Conservation (phyloP, 2,329 filamentous ascomycete species). For the Botrytis galanthina region DNA sequence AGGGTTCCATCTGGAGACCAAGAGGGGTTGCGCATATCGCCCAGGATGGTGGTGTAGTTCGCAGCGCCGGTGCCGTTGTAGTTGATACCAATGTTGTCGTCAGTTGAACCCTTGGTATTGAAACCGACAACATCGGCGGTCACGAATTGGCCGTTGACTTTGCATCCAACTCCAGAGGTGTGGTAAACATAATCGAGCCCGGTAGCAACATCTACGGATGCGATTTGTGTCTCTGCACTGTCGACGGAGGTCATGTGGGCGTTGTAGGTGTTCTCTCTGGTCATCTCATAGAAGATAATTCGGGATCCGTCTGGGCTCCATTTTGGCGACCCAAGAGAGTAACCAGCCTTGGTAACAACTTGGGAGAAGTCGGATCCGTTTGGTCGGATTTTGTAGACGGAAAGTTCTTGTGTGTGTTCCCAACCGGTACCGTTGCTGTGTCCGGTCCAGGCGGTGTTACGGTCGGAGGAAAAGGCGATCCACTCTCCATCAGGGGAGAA, state of each 20-base stretch:
- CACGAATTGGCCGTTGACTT: constrained; percentile 25
- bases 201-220: constrained; percentile 43
- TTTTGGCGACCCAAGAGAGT: constrained; percentile 42
- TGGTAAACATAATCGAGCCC: constrained; percentile 38
- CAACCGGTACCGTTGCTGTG: constrained; percentile 43
- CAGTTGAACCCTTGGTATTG: constrained; percentile 22
- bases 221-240: constrained; percentile 36
- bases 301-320: constrained; percentile 42
- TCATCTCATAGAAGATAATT: constrained; percentile 44
- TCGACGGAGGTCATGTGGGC: constrained; percentile 39
- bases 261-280: constrained; percentile 41
- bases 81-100: constrained; percentile 23
- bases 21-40: constrained; percentile 25
- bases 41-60: constrained; percentile 19
- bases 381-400: constrained; percentile 43
- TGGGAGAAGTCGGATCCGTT: constrained; percentile 42
- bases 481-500: constrained; percentile 45
- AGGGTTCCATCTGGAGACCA: constrained; percentile 30
- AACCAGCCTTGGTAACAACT: constrained; percentile 38
- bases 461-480: constrained; percentile 44
- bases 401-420: constrained; percentile 44
- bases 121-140: constrained; percentile 25
- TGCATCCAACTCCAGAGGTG: constrained; percentile 26
- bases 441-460: constrained; percentile 44
- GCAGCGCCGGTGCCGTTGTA: constrained; percentile 24